Percentiles rank a stretch among this genome's conserved stretches.
Evolutionary conservation across 495 filamentous ascomycete species (phyloP).

Genomic region (Sordaria brevicollis): DNA sequence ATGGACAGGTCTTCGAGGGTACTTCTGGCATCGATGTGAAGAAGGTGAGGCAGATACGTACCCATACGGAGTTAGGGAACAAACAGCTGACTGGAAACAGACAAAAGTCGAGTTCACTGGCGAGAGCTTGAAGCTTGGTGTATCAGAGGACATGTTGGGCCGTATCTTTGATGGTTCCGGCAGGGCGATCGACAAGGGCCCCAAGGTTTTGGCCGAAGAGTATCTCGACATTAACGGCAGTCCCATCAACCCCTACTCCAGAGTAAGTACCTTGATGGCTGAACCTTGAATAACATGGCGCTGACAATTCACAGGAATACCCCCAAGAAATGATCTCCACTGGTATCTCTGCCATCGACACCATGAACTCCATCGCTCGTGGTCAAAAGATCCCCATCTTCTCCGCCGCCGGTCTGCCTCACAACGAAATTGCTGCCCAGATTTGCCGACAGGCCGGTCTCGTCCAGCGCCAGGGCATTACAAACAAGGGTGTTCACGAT

Average conservation of each 20-base stretch:
- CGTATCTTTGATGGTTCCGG: slow-evolving; percentile 98
- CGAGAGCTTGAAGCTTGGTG: slow-evolving; percentile 92
- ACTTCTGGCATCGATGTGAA: slow-evolving; percentile 97
- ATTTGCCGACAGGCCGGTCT: slow-evolving; percentile 94
- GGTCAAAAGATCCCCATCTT: slow-evolving; percentile 99
- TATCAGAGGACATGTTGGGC: slow-evolving; percentile 98
- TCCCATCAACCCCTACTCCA: slow-evolving; percentile 96
- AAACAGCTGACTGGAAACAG: slow-evolving; percentile 30
- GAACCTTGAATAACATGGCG: background rate
- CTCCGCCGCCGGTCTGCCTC: slow-evolving; percentile 93
- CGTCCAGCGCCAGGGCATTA: slow-evolving; percentile 64
- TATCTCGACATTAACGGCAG: slow-evolving; percentile 98
- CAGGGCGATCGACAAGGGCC: slow-evolving; percentile 94
- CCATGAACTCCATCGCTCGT: slow-evolving; percentile 99
- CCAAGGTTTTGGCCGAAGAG: slow-evolving; percentile 95
- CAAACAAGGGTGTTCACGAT: slow-evolving; percentile 91
- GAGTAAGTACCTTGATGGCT: slow-evolving; percentile 44
- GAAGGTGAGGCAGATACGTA: slow-evolving; percentile 57
- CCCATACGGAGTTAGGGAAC: background rate
- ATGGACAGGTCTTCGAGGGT: slow-evolving; percentile 83
- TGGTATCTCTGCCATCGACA: slow-evolving; percentile 98
- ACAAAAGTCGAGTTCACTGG: slow-evolving; percentile 96
- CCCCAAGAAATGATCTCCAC: slow-evolving; percentile 99
- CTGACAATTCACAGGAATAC: slow-evolving; percentile 56
- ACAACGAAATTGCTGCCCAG: slow-evolving; percentile 97